Base-by-base conservation (phyloP, 1,284 basidiomycete species). In the Ceratobasidium sp. region DNA sequence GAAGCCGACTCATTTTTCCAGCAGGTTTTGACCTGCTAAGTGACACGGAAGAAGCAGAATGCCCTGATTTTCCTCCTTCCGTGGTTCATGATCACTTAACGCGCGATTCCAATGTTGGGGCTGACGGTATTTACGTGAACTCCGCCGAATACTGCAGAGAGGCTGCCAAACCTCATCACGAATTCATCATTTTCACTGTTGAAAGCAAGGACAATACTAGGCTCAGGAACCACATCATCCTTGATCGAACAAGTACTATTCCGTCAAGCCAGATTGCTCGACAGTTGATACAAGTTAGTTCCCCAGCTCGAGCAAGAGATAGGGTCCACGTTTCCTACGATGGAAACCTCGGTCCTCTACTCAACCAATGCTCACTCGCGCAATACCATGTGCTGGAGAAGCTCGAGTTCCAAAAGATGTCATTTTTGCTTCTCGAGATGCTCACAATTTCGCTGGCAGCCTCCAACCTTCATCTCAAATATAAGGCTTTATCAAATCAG, bases 131-230 rank as follows among this genome's bases (percentile, higher is more conserved):
- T 33, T 33, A 33, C 46, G 46, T 48, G 12, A 48, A 48, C 12
- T 48, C 46, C 10, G 46, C 46, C 17, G 12, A 13, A 26, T 48
- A 52, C n/a, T 68, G 46, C 42, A 33, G 52, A 65, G 38, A 67
- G 23, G 17, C 46, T 3, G 26, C 15, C 3, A 42, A 23, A 12
- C 40, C 70, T 1, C 7, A 50, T 13, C 71, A 74, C 48, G 71
- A 74, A 48, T 74, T 74, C 62, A 74, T 74, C 28, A 6, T 74
- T 7, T 4, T 74, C 46, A 28, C 56, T 10, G 69, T 71, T 20
- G 54, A 59, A n/a, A 48, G 38, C 38, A 10, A 12, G n/a, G 40
- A 42, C 4, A 20, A 50, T 28, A 26, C 9, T 15, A 7, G n/a
- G 5, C n/a, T 44, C 20, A 59, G 56, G 42, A 50, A 73, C 42